Percentiles rank a stretch among this genome's conserved stretches.
Conservation (phyloP, 2,329 filamentous ascomycete genomes). For the Pseudonectria foliicola region DNA sequence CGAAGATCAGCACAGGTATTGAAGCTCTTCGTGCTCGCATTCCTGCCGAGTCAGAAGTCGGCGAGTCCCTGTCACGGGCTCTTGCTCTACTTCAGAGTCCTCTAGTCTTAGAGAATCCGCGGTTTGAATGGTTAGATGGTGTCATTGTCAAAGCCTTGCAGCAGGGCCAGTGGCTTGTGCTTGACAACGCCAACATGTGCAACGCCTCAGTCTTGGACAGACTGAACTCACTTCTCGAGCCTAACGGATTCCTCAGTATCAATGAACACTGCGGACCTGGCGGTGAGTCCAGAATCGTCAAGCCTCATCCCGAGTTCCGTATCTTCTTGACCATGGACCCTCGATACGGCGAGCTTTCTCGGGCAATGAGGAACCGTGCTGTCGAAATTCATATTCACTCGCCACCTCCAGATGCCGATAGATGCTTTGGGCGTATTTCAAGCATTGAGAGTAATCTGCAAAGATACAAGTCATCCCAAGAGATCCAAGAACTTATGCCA, state of each 20-base stretch:
- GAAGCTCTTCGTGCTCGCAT: constrained; percentile 34
- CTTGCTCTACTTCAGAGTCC: constrained; percentile 45
- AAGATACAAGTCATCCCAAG: constrained; percentile 36
- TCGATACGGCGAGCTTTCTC: constrained; percentile 83
- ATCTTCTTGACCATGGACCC: constrained; percentile 93
- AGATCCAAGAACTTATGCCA: constrained; percentile 22
- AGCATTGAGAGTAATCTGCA: constrained; percentile 44
- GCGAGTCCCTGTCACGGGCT: constrained; percentile 40
- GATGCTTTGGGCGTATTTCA: constrained; percentile 33
- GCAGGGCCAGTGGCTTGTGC: constrained; percentile 81
- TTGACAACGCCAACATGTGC: constrained; percentile 97
- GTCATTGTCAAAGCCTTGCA: constrained; percentile 82
- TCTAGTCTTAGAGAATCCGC: constrained; percentile 59
- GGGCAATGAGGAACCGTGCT: constrained; percentile 93
- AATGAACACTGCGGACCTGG: constrained; percentile 86
- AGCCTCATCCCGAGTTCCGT: constrained; percentile 78
- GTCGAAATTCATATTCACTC: constrained; percentile 75
- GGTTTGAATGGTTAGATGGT: constrained; percentile 95
- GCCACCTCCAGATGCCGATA: constrained; percentile 25
- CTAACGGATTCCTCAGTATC: constrained; percentile 77
- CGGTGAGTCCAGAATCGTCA: constrained; percentile 72
- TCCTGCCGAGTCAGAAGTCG: constrained; percentile 39
- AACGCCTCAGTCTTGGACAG: constrained; percentile 91
- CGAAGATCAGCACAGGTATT: constrained; percentile 31
- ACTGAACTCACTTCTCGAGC: constrained; percentile 89